Base-by-base conservation (phyloP, 148 eudicot species). In the Camellia sinensis region DNA sequence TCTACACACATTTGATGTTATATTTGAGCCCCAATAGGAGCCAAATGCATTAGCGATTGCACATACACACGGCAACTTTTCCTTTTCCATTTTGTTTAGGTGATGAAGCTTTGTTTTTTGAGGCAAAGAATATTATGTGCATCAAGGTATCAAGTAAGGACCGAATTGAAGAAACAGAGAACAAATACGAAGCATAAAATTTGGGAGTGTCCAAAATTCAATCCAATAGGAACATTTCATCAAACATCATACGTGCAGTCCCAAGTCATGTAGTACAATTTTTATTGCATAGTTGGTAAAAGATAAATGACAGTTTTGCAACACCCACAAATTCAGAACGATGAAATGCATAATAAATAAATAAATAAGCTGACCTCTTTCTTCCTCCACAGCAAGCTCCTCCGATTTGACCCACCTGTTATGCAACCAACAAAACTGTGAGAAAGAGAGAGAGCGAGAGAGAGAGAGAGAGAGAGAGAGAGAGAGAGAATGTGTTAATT, bases 61-160 rank as follows among this genome's bases (percentile, higher is more conserved):
- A 1, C 37, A 29, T 29, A 29, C 37, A 29, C 37, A 29, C 37
- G 37, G 37, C 37, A 29, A 29, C 37, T 29, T 29, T 29, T 29
- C 37, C 37, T 29, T 29, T 29, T 29, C 37, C 37, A 29, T 1
- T 29, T 29, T 29, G 37, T 29, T 29, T 29, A 29, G 37, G 37
- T 29, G 37, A 29, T 29, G 1, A 29, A 29, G 37, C 37, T 29
- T 29, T 29, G 37, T 29, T 29, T 29, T 29, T 29, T 29, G 37
- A 29, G 37, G 37, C 37, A 29, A 29, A 29, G 37, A 29, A 29
- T 29, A 29, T 29, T 29, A 29, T 29, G 74, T 97, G 97, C 84
- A 92, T 97, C 91, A 94, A 72, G 41, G 97, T 93, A 87, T 91
- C 87, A 97, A 92, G 84, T 62, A n/a, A 67, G 2, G 37, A 66